A percentile compares a stretch with the other conserved stretches of the same genome.
Evolutionary conservation across 345 rosid species (phyloP).

Genomic region (Rhizophora apiculata): DNA sequence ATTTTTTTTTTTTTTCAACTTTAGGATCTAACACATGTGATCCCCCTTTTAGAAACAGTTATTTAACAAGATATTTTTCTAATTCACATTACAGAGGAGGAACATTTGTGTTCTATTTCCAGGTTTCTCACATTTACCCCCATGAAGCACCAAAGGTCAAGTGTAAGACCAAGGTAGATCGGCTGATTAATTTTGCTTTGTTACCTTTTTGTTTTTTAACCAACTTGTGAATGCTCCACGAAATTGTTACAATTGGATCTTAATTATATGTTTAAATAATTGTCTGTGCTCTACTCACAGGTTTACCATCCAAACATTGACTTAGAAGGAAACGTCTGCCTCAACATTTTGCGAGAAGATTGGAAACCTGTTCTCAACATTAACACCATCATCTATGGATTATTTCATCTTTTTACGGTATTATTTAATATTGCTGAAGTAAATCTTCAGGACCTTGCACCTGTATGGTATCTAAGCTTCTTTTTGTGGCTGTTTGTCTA

Average conservation of each 20-base stretch:
- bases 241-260: neutral
- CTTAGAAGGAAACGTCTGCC: slow-evolving; percentile 90
- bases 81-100: slow-evolving; percentile 49
- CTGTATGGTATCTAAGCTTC: neutral
- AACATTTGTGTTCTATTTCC: slow-evolving; percentile 71
- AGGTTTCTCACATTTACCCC: slow-evolving; percentile 74
- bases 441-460: neutral
- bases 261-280: neutral
- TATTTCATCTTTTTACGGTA: slow-evolving; percentile 89
- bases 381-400: slow-evolving; percentile 77
- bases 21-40: neutral
- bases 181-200: neutral
- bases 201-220: neutral
- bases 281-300: slow-evolving; percentile 34
- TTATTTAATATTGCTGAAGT: neutral
- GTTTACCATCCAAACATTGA: slow-evolving; percentile 91
- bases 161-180: slow-evolving; percentile 81
- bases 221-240: neutral
- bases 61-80: neutral
- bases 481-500: too few relatives aligned
- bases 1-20: too few relatives aligned
- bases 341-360: slow-evolving; percentile 82
- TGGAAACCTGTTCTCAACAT: slow-evolving; percentile 95
- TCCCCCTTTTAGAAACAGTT: neutral
- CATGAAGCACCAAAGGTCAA: slow-evolving; percentile 93